A percentile compares a stretch with the other conserved stretches of the same genome.
Conservation (phyloP, 805 yeast genomes). For the Sugiyamaella lignohabitans region DNA sequence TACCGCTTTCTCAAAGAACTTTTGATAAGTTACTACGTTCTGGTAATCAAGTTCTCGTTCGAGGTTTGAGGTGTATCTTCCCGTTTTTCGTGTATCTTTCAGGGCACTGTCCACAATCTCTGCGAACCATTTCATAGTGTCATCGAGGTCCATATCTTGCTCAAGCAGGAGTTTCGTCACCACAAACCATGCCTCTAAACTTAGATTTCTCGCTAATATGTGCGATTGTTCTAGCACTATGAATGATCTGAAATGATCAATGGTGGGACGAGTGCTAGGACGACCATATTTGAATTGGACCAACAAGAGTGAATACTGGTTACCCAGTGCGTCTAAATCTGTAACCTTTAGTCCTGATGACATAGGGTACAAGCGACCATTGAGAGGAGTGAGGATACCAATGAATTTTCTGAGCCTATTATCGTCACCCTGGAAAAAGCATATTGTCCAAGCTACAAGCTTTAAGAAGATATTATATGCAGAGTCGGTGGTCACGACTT, state of each 20-base stretch:
- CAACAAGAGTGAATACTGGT: conserved; percentile 6
- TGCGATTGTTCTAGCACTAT: conserved; percentile 2
- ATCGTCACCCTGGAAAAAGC: neutral
- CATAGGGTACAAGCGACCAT: conserved; percentile 2
- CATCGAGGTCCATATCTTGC: neutral
- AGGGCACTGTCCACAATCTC: neutral
- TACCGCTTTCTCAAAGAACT: neutral
- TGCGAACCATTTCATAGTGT: neutral
- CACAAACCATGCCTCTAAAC: conserved; percentile 4
- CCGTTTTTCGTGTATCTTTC: neutral
- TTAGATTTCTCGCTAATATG: conserved; percentile 1
- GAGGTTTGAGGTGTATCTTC: neutral
- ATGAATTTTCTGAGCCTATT: neutral
- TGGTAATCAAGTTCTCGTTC: neutral
- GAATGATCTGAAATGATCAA: neutral
- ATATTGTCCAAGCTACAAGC: neutral
- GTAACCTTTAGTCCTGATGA: conserved; percentile 1
- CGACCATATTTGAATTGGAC: neutral
- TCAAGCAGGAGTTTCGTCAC: neutral
- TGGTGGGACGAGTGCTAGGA: conserved; percentile 1
- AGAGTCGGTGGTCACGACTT: neutral
- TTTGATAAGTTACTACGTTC: neutral
- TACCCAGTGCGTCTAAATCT: conserved; percentile 5
- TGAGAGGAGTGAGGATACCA: conserved; percentile 4
- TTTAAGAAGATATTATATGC: conserved; percentile 3